Evolutionary conservation across 1,139 yeast genomes (phyloP), one percentile per base, ranked within the genome.

Genomic region (Debaryomycetaceae sp.): DNA sequence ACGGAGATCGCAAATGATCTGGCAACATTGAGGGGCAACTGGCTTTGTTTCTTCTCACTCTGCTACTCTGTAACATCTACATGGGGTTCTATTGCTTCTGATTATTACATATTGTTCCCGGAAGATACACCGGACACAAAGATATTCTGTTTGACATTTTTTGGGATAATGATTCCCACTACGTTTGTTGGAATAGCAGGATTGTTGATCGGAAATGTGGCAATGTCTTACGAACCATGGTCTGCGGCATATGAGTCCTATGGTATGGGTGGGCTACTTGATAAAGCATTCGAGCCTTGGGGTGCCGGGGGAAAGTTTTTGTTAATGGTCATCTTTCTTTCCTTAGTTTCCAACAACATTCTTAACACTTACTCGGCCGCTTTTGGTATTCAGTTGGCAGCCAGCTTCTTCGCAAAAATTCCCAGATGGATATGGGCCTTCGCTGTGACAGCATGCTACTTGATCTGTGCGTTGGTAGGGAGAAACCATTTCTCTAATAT

Each of bases 41-140:
- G 88, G 80, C 62, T 89, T 30, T 78, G 89, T 14, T 86, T 82
- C 61, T 87, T 88, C 58, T 79, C 91, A 1, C 70, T 88, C 41
- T 75, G 85, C 34, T 87, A 87, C 58, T 85, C 96, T 31, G 82
- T 85, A 39, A 88, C 97, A 3, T 80, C 91, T 1, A 87, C 96
- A 1, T 90, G 97, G 97, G 95, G 95, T 34, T 85, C 93, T 5
- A 79, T 86, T 49, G 87, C 96, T 1, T 76, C 93, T 0, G 97
- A 90, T 63, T 90, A 89, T 62, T 87, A 87, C 61, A 81, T 89
- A 42, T 72, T 87, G 44, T 83, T 89, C 59, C 96, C 97, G 0
- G 95, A 87, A 57, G 70, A 72, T 37, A 79, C 89, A 0, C 78
- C 88, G 1, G 80, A 80, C 48, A 53, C 66, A 50, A 76, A 76